Evolutionary conservation across 371 early-diverging fungal species (phyloP), one percentile per base, ranked within the genome.

Genomic region (Zychaea mexicana): DNA sequence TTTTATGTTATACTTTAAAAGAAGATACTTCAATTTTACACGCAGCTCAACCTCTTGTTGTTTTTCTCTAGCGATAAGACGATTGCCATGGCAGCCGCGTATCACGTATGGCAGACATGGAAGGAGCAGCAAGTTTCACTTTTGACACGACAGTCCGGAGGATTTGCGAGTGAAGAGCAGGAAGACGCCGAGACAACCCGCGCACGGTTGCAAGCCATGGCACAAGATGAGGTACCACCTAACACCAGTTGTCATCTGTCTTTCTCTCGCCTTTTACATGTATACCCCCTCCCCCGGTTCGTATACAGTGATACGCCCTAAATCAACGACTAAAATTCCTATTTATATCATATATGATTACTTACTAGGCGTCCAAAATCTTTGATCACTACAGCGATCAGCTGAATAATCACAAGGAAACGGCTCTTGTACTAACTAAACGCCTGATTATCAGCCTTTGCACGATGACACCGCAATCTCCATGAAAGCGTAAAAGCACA

Each of bases 51-150:
- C n/a, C n/a, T 15, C 7, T 15, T 15, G 38, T 36, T 36, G 7
- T 15, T 36, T 57, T 45, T 31, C 30, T 19, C 30, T 64, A 81
- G 82, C 69, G 77, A 81, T 57, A 81, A 78, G 46, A 74, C 71
- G 6, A 73, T 81, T 30, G 82, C 75, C 13, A 78, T 81, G 82
- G 82, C 82, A 4, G 74, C 77, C 45, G 82, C 82, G 49, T 81
- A 78, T 62, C 74, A 78, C 28, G 69, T 75, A 28, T 77, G 74
- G 73, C 77, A 77, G 61, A 61, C 65, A 53, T 78, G 78, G 78
- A 78, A 72, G 56, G 58, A 65, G 19, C 68, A 76, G 19, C 73
- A 76, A 47, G 57, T 32, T 26, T 45, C 57, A 21, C 46, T 10
- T 19, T 49, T 49, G n/a, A 49, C 49, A 3, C 49, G n/a, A 13